Evolutionary conservation across 176 grass and related monocot genomes (phyloP), one percentile per base, ranked within the genome.

Genomic region (Oryza longistaminata): DNA sequence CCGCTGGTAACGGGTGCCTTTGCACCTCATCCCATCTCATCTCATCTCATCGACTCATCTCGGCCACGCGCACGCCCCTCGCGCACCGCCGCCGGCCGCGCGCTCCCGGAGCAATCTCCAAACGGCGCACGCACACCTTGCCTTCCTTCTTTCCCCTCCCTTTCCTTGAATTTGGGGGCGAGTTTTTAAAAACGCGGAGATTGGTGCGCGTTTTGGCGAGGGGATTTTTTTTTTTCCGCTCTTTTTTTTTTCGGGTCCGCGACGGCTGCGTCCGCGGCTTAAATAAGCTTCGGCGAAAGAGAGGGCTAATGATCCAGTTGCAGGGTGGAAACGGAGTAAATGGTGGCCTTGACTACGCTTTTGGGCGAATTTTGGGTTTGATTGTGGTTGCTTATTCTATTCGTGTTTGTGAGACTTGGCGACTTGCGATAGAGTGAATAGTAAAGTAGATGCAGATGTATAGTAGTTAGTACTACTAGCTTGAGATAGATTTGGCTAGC

Each of bases 1-100:
- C 90, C 67, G 67, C 75, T 91, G 89, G 75, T 74, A n/a, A 87
- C 9, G 89, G 86, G 87, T 99, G 96, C 60, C 49, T 66, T 92
- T 94, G 89, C 96, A 99, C 96, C 73, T 99, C 93, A 99, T 99
- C 75, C 77, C 71, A n/a, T n/a, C n/a, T n/a, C n/a, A n/a, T n/a
- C n/a, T n/a, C 91, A 60, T 50, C 73, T 48, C 48, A 50, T 62
- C 45, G 13, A 9, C 45, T 48, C 48, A 50, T 50, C 53, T 25
- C 33, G 1, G 5, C 71, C 12, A 2, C 48, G n/a, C n/a, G n/a
- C n/a, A n/a, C n/a, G n/a, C n/a, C n/a, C n/a, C n/a, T n/a, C 7
- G 46, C 33, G n/a, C 74, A 3, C 34, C 88, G 66, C 75, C 71
- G 60, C 44, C 24, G n/a, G 44, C 16, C 34, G n/a, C 19, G 64